Evolutionary conservation across 2,329 filamentous ascomycete species (phyloP).

Genomic region (Cladosporium sp.): DNA sequence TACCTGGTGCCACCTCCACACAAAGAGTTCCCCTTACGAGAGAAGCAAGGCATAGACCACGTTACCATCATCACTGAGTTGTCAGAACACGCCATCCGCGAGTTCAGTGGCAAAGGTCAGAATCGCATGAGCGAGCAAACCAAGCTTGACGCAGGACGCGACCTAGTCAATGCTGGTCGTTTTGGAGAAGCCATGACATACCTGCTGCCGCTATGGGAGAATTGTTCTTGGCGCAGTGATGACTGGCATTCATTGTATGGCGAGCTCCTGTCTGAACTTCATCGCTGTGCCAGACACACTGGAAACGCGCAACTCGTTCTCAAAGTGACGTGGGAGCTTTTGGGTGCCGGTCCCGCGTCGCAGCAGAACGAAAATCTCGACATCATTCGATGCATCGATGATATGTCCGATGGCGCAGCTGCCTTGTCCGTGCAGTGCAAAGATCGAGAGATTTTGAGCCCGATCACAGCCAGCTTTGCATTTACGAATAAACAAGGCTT

Average conservation of each 20-base stretch:
- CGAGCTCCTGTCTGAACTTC: slow-evolving; percentile 47
- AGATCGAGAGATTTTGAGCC: slow-evolving; percentile 19
- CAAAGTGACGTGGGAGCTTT: slow-evolving; percentile 53
- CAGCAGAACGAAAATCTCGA: slow-evolving; percentile 8
- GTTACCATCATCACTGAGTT: slow-evolving; percentile 46
- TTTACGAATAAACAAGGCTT: slow-evolving; percentile 51
- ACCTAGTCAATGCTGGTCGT: slow-evolving; percentile 44
- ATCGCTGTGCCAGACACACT: slow-evolving; percentile 43
- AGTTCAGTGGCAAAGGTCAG: slow-evolving; percentile 50
- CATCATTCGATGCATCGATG: slow-evolving; percentile 17
- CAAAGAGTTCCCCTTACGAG: slow-evolving; percentile 44
- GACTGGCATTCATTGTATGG: slow-evolving; percentile 54
- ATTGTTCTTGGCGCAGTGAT: slow-evolving; percentile 52
- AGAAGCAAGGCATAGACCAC: slow-evolving; percentile 45
- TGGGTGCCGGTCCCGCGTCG: slow-evolving; percentile 18
- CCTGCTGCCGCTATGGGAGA: slow-evolving; percentile 50
- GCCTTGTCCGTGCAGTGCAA: slow-evolving; percentile 16
- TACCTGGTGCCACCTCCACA: slow-evolving; percentile 56
- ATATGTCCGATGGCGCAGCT: not conserved
- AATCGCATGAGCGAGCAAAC: slow-evolving; percentile 49
- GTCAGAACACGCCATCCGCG: slow-evolving; percentile 37
- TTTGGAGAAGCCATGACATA: slow-evolving; percentile 48
- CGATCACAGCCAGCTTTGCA: slow-evolving; percentile 46
- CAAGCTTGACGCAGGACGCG: slow-evolving; percentile 49
- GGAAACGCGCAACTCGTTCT: slow-evolving; percentile 44